These are phyloP conservation scores for Scheffersomyces titani DNA, from an alignment of 1,139 yeast genomes.

Conservation along the genomic window DNA sequence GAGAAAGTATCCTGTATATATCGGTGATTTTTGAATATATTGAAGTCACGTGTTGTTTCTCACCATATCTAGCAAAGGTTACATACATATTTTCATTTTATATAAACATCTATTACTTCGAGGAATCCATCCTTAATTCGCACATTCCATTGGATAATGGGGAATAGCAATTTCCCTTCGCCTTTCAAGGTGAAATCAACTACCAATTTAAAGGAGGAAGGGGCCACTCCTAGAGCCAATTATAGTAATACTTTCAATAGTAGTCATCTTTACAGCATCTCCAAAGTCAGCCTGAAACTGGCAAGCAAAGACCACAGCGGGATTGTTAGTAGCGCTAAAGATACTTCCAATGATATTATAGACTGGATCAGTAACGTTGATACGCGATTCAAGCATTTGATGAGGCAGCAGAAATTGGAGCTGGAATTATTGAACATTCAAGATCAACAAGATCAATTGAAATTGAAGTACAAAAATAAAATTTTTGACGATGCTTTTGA, in stretches of 20 bases:
- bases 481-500: slow-evolving; percentile 44
- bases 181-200: slow-evolving; percentile 12
- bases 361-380: slow-evolving; percentile 55
- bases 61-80: neutral
- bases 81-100: neutral
- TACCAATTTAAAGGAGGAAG: slow-evolving; percentile 1
- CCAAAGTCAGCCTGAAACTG: neutral
- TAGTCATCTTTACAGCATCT: neutral
- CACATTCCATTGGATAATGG: slow-evolving; percentile 1
- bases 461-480: slow-evolving; percentile 25
- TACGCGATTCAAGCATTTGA: slow-evolving; percentile 38
- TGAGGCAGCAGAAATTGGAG: slow-evolving; percentile 42
- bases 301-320: neutral
- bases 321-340: neutral
- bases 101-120: neutral
- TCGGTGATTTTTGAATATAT: too few species aligned
- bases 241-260: neutral
- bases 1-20: too few species aligned
- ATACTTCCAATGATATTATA: slow-evolving; percentile 37
- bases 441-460: slow-evolving; percentile 27
- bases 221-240: neutral
- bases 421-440: slow-evolving; percentile 29
- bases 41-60: neutral
- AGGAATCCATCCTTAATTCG: neutral
- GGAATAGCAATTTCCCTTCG: slow-evolving; percentile 14